A percentile compares a stretch with the other conserved stretches of the same genome.
These are phyloP conservation scores for Pythium brachiatum DNA, from an alignment of 352 stramenopile species.

Conservation along the genomic window DNA sequence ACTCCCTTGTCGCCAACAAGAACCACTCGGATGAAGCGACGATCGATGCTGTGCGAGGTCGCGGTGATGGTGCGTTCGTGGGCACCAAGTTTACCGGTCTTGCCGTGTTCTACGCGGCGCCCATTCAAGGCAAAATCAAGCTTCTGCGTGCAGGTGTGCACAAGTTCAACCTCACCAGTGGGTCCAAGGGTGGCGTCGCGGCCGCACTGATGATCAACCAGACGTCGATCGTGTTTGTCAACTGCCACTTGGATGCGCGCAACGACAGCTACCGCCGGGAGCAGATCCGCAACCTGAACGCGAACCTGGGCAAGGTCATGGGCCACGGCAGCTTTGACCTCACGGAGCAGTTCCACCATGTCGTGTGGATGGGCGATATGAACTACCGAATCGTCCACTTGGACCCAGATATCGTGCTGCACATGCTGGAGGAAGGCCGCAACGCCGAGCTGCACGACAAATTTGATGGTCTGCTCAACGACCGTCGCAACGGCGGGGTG, in stretches of 20 bases:
- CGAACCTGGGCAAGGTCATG: slow-evolving; percentile 75
- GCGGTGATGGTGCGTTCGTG: slow-evolving; percentile 79
- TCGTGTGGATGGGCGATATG: slow-evolving; percentile 89
- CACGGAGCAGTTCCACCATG: slow-evolving; percentile 87
- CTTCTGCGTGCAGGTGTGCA: slow-evolving; percentile 69
- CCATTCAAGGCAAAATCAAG: slow-evolving; percentile 61
- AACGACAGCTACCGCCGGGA: slow-evolving; percentile 79
- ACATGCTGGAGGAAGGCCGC: slow-evolving; percentile 75
- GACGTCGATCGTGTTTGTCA: slow-evolving; percentile 83
- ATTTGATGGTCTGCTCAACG: slow-evolving; percentile 80
- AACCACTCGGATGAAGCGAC: slow-evolving; percentile 60
- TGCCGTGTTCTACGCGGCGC: slow-evolving; percentile 65
- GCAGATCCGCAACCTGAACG: slow-evolving; percentile 80
- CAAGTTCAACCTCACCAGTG: slow-evolving; percentile 81
- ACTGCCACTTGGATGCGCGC: slow-evolving; percentile 80
- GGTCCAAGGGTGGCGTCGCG: slow-evolving; percentile 78
- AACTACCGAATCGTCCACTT: slow-evolving; percentile 85
- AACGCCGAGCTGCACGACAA: slow-evolving; percentile 82
- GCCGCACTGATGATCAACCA: slow-evolving; percentile 71
- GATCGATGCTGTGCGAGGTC: slow-evolving; percentile 76
- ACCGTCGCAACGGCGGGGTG: slow-evolving; percentile 63
- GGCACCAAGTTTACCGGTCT: slow-evolving; percentile 85
- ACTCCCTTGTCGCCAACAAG: slow-evolving; percentile 66
- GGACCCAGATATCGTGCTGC: slow-evolving; percentile 68
- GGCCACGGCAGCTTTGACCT: slow-evolving; percentile 79